Conservation (phyloP, 164 flowering plant species). For the Vitis cinerea region DNA sequence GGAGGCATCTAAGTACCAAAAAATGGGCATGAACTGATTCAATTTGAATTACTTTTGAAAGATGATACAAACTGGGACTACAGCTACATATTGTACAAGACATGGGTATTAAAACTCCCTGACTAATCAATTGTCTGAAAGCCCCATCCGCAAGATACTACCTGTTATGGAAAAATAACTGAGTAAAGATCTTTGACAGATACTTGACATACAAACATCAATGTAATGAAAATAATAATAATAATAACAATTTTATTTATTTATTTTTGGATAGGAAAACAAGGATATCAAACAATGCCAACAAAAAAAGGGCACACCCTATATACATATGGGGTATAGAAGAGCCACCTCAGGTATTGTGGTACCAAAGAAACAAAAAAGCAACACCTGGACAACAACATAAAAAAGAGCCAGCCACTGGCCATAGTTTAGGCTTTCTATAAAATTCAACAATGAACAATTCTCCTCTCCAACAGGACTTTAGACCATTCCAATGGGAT, state of each 20-base stretch:
- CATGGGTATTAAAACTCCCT: conserved; percentile 1
- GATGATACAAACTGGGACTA: conserved; percentile 15
- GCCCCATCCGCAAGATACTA: conserved; percentile 7
- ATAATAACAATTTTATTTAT: not conserved
- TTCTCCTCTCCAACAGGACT: too few relatives aligned
- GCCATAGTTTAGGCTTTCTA: too few relatives aligned
- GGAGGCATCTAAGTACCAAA: not conserved
- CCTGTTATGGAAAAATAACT: conserved; percentile 13
- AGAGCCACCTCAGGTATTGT: too few relatives aligned
- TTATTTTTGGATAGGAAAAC: too few relatives aligned
- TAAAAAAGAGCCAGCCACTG: too few relatives aligned
- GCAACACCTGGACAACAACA: too few relatives aligned
- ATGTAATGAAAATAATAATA: not conserved
- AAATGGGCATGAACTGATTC: not conserved
- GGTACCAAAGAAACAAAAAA: too few relatives aligned
- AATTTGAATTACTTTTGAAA: not conserved
- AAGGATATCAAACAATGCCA: too few relatives aligned
- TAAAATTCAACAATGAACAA: too few relatives aligned
- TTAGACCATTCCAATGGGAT: too few relatives aligned
- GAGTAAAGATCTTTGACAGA: not conserved
- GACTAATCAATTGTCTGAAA: not conserved
- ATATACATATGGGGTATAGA: too few relatives aligned
- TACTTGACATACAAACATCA: not conserved
- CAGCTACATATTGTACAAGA: conserved; percentile 31
- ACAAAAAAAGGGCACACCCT: too few relatives aligned